Percentiles rank a stretch among this genome's conserved stretches.
Conservation (phyloP, 2,329 filamentous ascomycete genomes). For the Elsinoe necatrix region DNA sequence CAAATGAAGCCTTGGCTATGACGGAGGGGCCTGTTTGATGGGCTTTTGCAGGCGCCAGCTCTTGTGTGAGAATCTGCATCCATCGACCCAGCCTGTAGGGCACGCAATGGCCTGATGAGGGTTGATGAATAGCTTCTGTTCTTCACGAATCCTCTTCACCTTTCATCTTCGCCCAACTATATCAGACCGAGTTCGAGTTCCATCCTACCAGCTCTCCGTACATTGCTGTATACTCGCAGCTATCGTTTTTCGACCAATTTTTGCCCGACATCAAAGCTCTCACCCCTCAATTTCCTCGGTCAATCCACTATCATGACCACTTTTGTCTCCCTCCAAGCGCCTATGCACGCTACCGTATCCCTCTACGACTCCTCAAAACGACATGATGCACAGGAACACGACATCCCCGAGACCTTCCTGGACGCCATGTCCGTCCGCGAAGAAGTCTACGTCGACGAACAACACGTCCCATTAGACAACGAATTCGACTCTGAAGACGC, state of each 20-base stretch:
- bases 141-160: neutral
- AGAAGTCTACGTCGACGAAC: slow-evolving; percentile 51
- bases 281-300: neutral
- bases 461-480: slow-evolving; percentile 50
- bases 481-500: slow-evolving; percentile 77
- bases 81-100: neutral
- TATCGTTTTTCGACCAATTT: neutral
- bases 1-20: slow-evolving; percentile 12
- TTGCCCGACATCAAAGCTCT: neutral
- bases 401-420: slow-evolving; percentile 38
- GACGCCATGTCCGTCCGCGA: slow-evolving; percentile 52
- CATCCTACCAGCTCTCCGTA: neutral
- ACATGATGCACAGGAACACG: slow-evolving; percentile 26
- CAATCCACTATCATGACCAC: slow-evolving; percentile 24
- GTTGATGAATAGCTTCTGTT: neutral
- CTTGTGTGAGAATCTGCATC: neutral
- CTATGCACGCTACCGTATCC: slow-evolving; percentile 29
- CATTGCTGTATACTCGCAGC: neutral
- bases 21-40: neutral
- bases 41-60: neutral
- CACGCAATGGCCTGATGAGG: neutral
- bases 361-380: slow-evolving; percentile 28
- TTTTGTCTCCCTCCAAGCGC: slow-evolving; percentile 33
- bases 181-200: neutral
- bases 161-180: neutral